phyloP scores from a whole-genome alignment of 495 filamentous ascomycete genomes.

The Aspergillus carlsbadensis region DNA sequence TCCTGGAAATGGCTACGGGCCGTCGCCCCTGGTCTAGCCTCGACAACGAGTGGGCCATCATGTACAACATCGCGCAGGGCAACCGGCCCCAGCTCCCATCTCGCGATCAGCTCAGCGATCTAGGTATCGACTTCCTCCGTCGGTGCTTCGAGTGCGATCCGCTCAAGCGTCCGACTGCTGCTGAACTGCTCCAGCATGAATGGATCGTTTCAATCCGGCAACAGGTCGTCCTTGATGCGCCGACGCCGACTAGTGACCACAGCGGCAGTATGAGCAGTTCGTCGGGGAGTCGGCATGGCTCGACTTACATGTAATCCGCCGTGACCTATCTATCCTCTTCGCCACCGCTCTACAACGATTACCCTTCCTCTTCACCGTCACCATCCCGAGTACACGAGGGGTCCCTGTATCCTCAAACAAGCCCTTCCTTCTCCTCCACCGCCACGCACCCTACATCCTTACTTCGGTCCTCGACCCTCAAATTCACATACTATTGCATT shows the following conservation, averaged over 20 bases:
- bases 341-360: neutral
- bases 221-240: slow-evolving; percentile 56
- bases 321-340: neutral
- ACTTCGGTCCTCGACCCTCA: neutral
- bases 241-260: slow-evolving; percentile 45
- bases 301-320: slow-evolving; percentile 26
- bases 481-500: slow-evolving; percentile 8
- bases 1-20: slow-evolving; percentile 96
- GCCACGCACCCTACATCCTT: neutral
- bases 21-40: slow-evolving; percentile 94
- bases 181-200: slow-evolving; percentile 90
- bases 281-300: slow-evolving; percentile 36
- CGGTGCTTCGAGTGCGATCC: slow-evolving; percentile 90
- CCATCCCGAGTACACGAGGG: neutral
- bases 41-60: slow-evolving; percentile 99
- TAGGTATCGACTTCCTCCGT: slow-evolving; percentile 84
- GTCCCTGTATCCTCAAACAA: neutral
- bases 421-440: neutral
- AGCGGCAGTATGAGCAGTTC: slow-evolving; percentile 32
- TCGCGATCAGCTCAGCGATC: slow-evolving; percentile 76
- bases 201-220: slow-evolving; percentile 78
- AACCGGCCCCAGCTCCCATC: slow-evolving; percentile 83
- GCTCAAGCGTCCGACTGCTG: slow-evolving; percentile 71
- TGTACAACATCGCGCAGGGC: slow-evolving; percentile 99
- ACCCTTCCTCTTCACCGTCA: neutral